Evolutionary conservation across 345 rosid species (phyloP).

Genomic region (Boechera retrofracta): DNA sequence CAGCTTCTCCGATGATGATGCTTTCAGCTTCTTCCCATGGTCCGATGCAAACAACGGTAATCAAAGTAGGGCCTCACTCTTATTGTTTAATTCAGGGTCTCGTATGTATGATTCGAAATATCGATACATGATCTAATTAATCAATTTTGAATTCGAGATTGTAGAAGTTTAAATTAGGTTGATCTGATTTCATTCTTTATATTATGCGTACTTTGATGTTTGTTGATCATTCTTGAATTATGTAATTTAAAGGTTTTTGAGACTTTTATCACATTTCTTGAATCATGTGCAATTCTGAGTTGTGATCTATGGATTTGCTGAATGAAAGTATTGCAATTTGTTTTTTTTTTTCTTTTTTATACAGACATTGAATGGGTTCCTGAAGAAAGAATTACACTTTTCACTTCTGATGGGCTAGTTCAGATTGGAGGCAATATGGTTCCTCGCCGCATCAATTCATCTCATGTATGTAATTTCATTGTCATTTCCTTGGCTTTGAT

Average conservation of each 20-base stretch:
- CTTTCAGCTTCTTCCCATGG: slow-evolving; percentile 79
- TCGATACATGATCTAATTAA: background rate
- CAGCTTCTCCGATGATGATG: slow-evolving; percentile 63
- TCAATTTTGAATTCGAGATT: too few species aligned
- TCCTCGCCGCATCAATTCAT: slow-evolving; percentile 63
- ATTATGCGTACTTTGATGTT: slow-evolving; percentile 12
- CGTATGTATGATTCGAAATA: background rate
- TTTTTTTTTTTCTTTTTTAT: background rate
- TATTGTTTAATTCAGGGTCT: background rate
- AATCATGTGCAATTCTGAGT: background rate
- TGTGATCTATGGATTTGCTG: background rate
- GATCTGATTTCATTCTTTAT: slow-evolving; percentile 7
- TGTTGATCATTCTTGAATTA: background rate
- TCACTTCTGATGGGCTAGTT: slow-evolving; percentile 84
- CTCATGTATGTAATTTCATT: slow-evolving; percentile 55
- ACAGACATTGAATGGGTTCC: slow-evolving; percentile 73
- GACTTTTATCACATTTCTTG: background rate
- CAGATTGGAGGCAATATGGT: slow-evolving; percentile 91
- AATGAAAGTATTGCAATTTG: background rate
- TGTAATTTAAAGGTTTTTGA: background rate
- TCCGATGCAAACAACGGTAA: slow-evolving; percentile 59
- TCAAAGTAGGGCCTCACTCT: too few species aligned
- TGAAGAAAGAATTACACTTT: slow-evolving; percentile 80
- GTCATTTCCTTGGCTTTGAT: background rate
- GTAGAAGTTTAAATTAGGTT: background rate